Evolutionary conservation across 2,329 filamentous ascomycete species (phyloP).

Genomic region (Colletotrichum gigasporum): DNA sequence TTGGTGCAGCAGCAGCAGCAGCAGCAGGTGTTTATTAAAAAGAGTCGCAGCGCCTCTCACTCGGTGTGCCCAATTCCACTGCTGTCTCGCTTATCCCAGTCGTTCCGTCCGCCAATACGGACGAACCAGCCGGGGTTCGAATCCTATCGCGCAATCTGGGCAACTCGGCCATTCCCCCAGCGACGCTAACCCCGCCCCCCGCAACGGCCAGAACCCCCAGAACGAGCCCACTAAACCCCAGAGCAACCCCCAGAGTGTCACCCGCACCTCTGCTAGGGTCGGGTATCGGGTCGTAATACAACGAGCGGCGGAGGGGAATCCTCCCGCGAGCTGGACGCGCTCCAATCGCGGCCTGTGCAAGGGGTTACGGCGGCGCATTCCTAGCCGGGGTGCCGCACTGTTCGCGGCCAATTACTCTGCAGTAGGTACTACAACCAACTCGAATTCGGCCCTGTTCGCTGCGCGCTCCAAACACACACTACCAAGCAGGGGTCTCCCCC

Average conservation of each 20-base stretch:
- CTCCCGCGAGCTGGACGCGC: constrained; percentile 7
- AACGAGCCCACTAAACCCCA: no score
- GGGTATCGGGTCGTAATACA: constrained; percentile 15
- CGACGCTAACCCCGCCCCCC: constrained; percentile 18
- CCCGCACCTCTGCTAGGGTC: constrained; percentile 4
- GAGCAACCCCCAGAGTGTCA: constrained; percentile 25
- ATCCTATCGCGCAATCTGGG: constrained; percentile 21
- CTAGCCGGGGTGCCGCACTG: no score
- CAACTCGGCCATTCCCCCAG: constrained; percentile 1
- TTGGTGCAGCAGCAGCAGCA: neutral
- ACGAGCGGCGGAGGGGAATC: constrained; percentile 15
- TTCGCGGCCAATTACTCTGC: no score
- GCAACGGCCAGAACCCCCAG: constrained; percentile 10
- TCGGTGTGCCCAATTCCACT: neutral
- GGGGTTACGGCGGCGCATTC: neutral
- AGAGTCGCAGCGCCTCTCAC: neutral
- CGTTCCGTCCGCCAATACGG: constrained; percentile 9
- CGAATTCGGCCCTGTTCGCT: no score
- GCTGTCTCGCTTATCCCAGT: neutral
- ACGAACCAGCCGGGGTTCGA: constrained; percentile 4
- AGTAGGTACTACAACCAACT: no score
- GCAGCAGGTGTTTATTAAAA: constrained; percentile 15
- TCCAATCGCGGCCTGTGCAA: constrained; percentile 18
- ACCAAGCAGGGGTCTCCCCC: no score
- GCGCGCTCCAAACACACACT: no score